Conservation (phyloP, 192 early-diverging fungal species). For the Coemansia erecta region DNA sequence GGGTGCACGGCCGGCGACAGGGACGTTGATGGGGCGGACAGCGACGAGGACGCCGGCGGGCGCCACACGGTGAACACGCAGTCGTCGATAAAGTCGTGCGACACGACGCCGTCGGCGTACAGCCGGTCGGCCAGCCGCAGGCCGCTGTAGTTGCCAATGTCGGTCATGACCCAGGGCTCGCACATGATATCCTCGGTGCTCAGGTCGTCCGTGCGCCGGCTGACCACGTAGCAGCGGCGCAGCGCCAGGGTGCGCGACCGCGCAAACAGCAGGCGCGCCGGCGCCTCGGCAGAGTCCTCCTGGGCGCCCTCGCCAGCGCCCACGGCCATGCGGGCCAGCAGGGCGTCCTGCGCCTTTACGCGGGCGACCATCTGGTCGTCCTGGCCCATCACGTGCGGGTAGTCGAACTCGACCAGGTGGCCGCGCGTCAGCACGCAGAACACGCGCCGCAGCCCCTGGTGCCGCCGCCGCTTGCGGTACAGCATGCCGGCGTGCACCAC, state of each 20-base stretch:
- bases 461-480: conserved; percentile 49
- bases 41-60: too few species aligned
- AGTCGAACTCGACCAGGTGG: conserved; percentile 46
- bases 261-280: conserved; percentile 21
- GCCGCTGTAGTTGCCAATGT: conserved; percentile 50
- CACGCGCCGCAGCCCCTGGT: conserved; percentile 47
- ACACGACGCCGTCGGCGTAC: conserved; percentile 44
- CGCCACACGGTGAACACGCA: conserved; percentile 53
- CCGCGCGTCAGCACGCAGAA: conserved; percentile 50
- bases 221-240: conserved; percentile 49
- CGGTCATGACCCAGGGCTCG: conserved; percentile 54
- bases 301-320: too few species aligned
- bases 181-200: conserved; percentile 42
- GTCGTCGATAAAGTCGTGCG: conserved; percentile 47
- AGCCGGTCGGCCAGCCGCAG: conserved; percentile 48
- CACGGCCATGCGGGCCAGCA: conserved; percentile 18
- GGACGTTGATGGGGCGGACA: too few species aligned
- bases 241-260: conserved; percentile 33
- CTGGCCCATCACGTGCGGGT: conserved; percentile 4
- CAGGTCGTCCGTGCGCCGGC: conserved; percentile 41
- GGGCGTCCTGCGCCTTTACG: conserved; percentile 16
- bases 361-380: not conserved
- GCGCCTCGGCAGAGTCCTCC: conserved; percentile 8
- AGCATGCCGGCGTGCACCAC: conserved; percentile 45
- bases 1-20: too few species aligned